Base-by-base conservation (phyloP, 805 yeast genomes). In the Wickerhamomyces alni region DNA sequence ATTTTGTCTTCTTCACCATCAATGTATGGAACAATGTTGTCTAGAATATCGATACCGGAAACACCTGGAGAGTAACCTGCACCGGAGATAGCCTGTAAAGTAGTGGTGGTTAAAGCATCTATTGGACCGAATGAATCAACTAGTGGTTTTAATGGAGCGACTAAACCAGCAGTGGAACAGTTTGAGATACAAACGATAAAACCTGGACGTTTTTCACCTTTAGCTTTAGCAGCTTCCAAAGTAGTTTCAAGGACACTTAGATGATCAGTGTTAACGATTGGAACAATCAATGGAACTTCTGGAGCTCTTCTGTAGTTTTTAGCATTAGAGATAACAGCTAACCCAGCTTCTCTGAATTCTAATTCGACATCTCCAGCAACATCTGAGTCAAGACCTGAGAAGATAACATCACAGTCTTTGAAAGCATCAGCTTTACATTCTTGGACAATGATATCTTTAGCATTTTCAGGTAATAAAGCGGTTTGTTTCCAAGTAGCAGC, bases 41-140 rank as follows among this genome's bases (percentile, higher is more conserved):
- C 99, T 54, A 93, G 72, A 40, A 91, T 80, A 59, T 93, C 98
- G 64, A 93, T 89, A 48, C 95, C 93, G 17, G 96, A 80, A 41
- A 89, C 95, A 62, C 99, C 99, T 36, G 99, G 99, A 9, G 96
- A 85, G 62, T 86, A 93, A 3, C 99, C 99, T 17, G 95, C 99
- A 53, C 99, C 99, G 4, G 98, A 89, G 48, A 93, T 87, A 29
- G 99, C 99, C 64, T 93, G 99, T 63, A 93, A 65, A 13, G 99
- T 93, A 40, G 97, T 87, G 36, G 95, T 77, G 12, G 95, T 82
- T 51, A 91, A 74, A 18, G 80, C 73, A 43, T 86, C 89, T 44
- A 93, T 76, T 33, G 98, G 97, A 36, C 98, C 99, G 58, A 86
- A 91, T 36, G 70, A 65, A 43, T 88, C 95, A 37, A 82, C 84